Base-by-base conservation (phyloP, 768 basidiomycete genomes). In the Omphalotus guepiniiformis region DNA sequence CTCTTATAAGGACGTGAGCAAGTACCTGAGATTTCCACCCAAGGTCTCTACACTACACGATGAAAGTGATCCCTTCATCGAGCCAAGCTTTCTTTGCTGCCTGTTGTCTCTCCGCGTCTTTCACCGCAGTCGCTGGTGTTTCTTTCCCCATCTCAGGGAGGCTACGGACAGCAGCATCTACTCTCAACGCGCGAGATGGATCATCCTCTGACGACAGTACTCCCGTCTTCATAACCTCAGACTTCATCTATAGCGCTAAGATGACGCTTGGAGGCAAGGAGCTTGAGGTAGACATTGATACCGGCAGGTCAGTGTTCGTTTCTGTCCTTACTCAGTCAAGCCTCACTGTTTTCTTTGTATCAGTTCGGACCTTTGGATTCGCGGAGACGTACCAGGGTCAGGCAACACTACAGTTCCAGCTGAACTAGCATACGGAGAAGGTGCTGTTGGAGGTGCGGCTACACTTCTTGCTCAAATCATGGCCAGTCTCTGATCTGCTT, bases 341-440 rank as follows among this genome's bases (percentile, higher is more conserved):
- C 18, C 18, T 25, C 35, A 19, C 34, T 26, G 16, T n/a, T 8
- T 39, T n/a, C 38, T 26, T 25, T 23, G 22, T 21, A 23, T 32
- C 15, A 58, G 57, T 36, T 44, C 58, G n/a, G 60, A 61, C 49
- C 45, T 61, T 15, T 61, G 56, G 56, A 52, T 62, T 13, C 43
- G 53, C 25, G 53, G 48, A 7, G 44, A 28, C 16, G 48, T 59
- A 12, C 54, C 59, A 9, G 42, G 35, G 12, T 38, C 51, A 25
- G 22, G 42, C 12, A 56, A 59, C 36, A 50, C 54, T 6, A 49
- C 53, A 7, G 40, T 49, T 28, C 39, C 32, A 5, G 38, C 46
- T 11, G 47, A 38, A 18, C 46, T 62, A n/a, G 29, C 40, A 6
- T 62, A 59, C 36, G 61, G 55, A n/a, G 47, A 47, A 6, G 60